Conservation (phyloP, 140 eudicot species). For the Cichorium intybus region DNA sequence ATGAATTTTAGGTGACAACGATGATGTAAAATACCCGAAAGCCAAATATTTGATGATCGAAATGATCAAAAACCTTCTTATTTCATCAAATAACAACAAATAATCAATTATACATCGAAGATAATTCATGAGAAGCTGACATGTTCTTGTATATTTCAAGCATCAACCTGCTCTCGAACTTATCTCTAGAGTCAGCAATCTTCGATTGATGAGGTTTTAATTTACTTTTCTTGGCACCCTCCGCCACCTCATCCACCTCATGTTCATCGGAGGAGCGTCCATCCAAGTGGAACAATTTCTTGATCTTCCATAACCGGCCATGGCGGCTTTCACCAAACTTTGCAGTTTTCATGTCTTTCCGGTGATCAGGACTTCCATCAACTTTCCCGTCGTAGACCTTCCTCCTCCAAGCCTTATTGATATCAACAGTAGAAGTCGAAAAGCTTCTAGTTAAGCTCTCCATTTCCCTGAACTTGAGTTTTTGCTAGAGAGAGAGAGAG, state of each 20-base stretch:
- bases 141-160: conserved; percentile 34
- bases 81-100: not conserved
- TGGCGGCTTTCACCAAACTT: conserved; percentile 33
- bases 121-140: conserved; percentile 34
- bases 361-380: conserved; percentile 18
- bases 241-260: not conserved
- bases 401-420: conserved; percentile 35
- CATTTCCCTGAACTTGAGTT: conserved; percentile 7
- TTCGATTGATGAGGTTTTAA: conserved; percentile 4
- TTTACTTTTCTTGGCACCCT: conserved; percentile 14
- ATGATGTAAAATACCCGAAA: not conserved
- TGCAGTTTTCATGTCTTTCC: conserved; percentile 29
- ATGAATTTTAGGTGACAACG: not conserved
- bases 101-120: conserved; percentile 24
- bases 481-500: not conserved
- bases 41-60: not conserved
- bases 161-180: conserved; percentile 32
- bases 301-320: conserved; percentile 33
- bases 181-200: conserved; percentile 20
- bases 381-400: conserved; percentile 31
- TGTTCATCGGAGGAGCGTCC: conserved; percentile 7
- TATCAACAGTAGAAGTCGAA: conserved; percentile 29
- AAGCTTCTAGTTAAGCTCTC: conserved; percentile 34
- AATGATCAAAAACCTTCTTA: conserved; percentile 5
- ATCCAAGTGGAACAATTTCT: conserved; percentile 22